Evolutionary conservation across 306 rosid genomes (phyloP), one percentile per base, ranked within the genome.

Genomic region (Abrus pulchellus): DNA sequence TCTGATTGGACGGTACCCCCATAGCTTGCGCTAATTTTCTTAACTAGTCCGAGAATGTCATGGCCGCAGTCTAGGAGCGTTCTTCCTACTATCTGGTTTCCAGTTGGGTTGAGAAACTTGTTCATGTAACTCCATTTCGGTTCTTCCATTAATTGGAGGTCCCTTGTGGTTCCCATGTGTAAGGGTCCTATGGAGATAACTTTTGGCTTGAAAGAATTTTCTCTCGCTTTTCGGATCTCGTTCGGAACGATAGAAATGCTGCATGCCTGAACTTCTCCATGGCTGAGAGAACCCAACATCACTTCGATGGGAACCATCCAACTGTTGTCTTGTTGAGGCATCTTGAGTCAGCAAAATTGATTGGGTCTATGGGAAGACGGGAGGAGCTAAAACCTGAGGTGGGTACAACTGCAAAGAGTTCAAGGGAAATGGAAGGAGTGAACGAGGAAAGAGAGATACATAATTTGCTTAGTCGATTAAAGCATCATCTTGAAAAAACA

Each of bases 1-100:
- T 83, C 79, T 1, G 32, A 68, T 53, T 65, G 43, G 9, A 82
- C 68, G 44, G 68, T 32, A 34, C 77, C 86, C 0, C 71, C 85
- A 1, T 80, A 75, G 65, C 76, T 52, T 27, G 72, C 71, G 30
- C 75, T 68, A 9, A 48, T 9, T 6, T 3, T 6, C 9, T 48
- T 48, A 3, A 7, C 13, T 13, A 48, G 0, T 1, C 9, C 5
- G 1, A 9, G 2, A 48, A 48, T 48, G 3, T 48, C 53, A 0
- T 13, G 1, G n/a, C 53, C 53, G 1, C n/a, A 48, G 1, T 48
- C 13, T 48, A 0, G 9, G 1, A 45, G 9, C 9, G 7, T 45
- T 5, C 0, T 1, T 1, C 5, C 48, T 36, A 4, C 2, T 44
- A 1, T 3, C 0, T 7, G 3, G 1, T 8, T 5, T 57, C n/a